Percentiles rank a stretch among this genome's conserved stretches.
phyloP scores from a whole-genome alignment of 2,329 filamentous ascomycete genomes.

The Phaeomoniella chlamydospora region DNA sequence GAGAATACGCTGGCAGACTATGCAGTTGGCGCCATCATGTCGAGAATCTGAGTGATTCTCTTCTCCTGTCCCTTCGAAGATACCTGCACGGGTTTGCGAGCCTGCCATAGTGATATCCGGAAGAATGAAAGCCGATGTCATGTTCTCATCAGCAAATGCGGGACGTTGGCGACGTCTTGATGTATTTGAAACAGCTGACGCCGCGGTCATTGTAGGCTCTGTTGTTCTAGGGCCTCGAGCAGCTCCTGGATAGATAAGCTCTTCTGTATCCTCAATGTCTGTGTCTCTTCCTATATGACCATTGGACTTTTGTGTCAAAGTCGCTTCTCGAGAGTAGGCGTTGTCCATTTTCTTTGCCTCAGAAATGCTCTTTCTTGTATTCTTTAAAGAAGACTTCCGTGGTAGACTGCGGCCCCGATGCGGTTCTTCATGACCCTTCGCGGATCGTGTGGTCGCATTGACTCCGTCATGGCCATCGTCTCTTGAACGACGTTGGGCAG shows the following conservation, averaged over 20 bases:
- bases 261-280: neutral
- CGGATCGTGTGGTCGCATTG: conserved; percentile 19
- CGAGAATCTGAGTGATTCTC: conserved; percentile 26
- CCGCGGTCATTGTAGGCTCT: conserved; percentile 15
- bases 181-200: conserved; percentile 31
- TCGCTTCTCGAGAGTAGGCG: neutral
- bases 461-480: conserved; percentile 25
- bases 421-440: conserved; percentile 21
- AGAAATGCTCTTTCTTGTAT: conserved; percentile 10
- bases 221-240: neutral
- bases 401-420: conserved; percentile 15
- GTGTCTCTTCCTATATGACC: neutral
- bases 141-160: conserved; percentile 24
- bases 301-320: neutral
- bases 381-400: conserved; percentile 43
- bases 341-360: neutral
- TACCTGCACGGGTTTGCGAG: conserved; percentile 14
- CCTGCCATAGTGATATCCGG: conserved; percentile 43
- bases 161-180: conserved; percentile 34
- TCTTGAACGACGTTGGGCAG: conserved; percentile 16
- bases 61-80: conserved; percentile 24
- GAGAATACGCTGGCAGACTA: conserved; percentile 34
- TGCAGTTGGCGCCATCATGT: conserved; percentile 40
- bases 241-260: neutral
- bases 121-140: conserved; percentile 51